Conservation (phyloP, 345 rosid genomes). For the Trapa incisa region DNA sequence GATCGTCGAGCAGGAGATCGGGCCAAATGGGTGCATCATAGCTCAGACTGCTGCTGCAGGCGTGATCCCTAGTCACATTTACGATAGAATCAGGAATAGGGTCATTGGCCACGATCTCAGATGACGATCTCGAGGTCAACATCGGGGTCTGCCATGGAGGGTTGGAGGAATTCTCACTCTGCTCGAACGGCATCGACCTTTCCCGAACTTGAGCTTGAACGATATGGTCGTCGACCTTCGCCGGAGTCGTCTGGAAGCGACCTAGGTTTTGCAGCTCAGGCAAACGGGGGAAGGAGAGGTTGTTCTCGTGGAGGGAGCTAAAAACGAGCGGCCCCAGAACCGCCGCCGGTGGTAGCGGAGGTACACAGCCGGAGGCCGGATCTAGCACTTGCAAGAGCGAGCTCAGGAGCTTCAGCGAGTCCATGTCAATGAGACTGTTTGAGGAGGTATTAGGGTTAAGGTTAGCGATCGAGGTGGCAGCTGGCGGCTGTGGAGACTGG, state of each 20-base stretch:
- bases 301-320: constrained; percentile 10
- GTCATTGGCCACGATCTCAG: constrained; percentile 6
- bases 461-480: constrained; percentile 4
- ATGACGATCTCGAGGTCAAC: constrained; percentile 27
- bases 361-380: neutral
- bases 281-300: constrained; percentile 31
- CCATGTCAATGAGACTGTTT: constrained; percentile 18
- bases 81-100: neutral
- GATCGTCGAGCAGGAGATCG: constrained; percentile 34
- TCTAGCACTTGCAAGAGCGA: neutral
- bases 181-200: constrained; percentile 13
- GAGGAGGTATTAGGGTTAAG: constrained; percentile 10
- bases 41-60: constrained; percentile 17
- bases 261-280: constrained; percentile 34
- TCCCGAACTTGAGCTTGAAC: constrained; percentile 10
- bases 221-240: constrained; percentile 2
- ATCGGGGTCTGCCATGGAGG: constrained; percentile 30
- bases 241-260: constrained; percentile 15
- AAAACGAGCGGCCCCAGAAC: constrained; percentile 12
- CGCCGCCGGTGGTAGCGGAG: neutral
- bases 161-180: constrained; percentile 15
- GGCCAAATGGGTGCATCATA: constrained; percentile 32
- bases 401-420: constrained; percentile 24
- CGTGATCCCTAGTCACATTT: constrained; percentile 11
- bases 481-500: constrained; percentile 27